Evolutionary conservation across 768 basidiomycete genomes (phyloP).

Genomic region (Gelatoporia subvermispora): DNA sequence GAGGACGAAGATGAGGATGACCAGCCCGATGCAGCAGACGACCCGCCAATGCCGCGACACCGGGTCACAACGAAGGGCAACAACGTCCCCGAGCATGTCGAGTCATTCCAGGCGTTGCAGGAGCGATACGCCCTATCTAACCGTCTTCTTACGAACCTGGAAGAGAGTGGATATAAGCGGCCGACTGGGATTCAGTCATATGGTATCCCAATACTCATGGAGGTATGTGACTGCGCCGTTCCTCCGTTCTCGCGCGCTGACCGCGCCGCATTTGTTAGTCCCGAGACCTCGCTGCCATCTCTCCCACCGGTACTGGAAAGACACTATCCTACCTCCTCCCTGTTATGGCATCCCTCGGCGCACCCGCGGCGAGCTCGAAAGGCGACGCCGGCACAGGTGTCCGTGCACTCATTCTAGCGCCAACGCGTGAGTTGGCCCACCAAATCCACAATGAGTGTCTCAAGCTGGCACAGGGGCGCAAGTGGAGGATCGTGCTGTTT

Average conservation of each 20-base stretch:
- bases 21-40: constrained; percentile 19
- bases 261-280: constrained; percentile 34
- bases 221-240: constrained; percentile 40
- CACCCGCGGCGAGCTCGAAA: constrained; percentile 49
- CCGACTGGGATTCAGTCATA: constrained; percentile 84
- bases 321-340: constrained; percentile 91
- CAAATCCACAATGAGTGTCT: constrained; percentile 92
- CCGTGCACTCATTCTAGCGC: constrained; percentile 79
- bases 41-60: constrained; percentile 39
- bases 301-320: constrained; percentile 97
- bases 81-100: constrained; percentile 55
- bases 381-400: constrained; percentile 50
- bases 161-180: constrained; percentile 48
- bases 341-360: constrained; percentile 54
- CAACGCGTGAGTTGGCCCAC: constrained; percentile 92
- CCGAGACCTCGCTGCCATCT: constrained; percentile 89
- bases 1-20: constrained; percentile 15
- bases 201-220: constrained; percentile 73
- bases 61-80: constrained; percentile 73
- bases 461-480: constrained; percentile 74
- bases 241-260: background rate
- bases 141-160: constrained; percentile 61
- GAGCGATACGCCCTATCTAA: constrained; percentile 55
- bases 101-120: constrained; percentile 55
- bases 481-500: constrained; percentile 79